Evolutionary conservation across 305 asterid species (phyloP).

Genomic region (Andrographis paniculata): DNA sequence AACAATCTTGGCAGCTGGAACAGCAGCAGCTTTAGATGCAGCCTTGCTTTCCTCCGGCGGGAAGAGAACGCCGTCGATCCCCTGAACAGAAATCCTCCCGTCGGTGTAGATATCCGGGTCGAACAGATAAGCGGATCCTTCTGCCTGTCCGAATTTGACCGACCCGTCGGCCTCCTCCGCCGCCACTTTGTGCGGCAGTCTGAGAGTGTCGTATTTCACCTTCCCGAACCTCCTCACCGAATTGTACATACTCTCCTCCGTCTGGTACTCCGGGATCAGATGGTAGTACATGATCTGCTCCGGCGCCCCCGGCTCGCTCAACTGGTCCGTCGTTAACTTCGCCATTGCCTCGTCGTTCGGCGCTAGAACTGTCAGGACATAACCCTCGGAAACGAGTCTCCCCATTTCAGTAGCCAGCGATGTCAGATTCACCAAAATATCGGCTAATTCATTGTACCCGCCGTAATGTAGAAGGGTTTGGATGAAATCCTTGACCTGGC

Average conservation of each 20-base stretch:
- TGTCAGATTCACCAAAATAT: conserved; percentile 72
- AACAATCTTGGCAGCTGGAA: conserved; percentile 46
- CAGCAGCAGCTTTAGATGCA: conserved; percentile 35
- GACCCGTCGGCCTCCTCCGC: conserved; percentile 98
- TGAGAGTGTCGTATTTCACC: conserved; percentile 65
- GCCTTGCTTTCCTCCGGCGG: conserved; percentile 52
- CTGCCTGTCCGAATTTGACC: conserved; percentile 72
- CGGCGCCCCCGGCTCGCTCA: conserved; percentile 92
- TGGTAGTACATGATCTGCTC: conserved; percentile 94
- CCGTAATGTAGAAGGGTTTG: conserved; percentile 83
- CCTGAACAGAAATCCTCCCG: conserved; percentile 93
- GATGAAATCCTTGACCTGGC: conserved; percentile 85
- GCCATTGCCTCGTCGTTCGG: conserved; percentile 99
- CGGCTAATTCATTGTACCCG: conserved; percentile 90
- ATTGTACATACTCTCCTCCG: conserved; percentile 96
- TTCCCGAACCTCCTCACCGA: conserved; percentile 84
- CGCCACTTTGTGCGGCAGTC: conserved; percentile 61
- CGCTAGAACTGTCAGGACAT: conserved; percentile 69
- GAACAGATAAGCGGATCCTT: conserved; percentile 63
- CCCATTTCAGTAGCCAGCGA: conserved; percentile 93
- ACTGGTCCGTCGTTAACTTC: conserved; percentile 71
- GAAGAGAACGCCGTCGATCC: conserved; percentile 69
- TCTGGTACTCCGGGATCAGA: conserved; percentile 80
- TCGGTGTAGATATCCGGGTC: conserved; percentile 94
- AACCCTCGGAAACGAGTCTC: conserved; percentile 75